Conservation (phyloP, 805 yeast species). For the Cephaloascus fragrans region DNA sequence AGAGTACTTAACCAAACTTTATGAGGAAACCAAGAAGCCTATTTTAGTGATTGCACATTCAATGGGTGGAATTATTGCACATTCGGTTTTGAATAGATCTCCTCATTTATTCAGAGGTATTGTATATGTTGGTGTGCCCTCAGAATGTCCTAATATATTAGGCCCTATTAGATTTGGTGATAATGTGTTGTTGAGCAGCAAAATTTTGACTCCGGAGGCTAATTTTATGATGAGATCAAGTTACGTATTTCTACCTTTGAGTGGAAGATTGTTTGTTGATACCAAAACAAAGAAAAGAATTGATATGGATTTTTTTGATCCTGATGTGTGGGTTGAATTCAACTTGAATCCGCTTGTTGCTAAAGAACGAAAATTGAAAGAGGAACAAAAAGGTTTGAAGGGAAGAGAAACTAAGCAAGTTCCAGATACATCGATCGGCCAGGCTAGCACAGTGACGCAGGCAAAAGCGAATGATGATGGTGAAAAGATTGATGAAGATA, state of each 20-base stretch:
- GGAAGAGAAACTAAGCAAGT: neutral
- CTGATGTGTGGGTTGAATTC: conserved; percentile 70
- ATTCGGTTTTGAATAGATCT: conserved; percentile 60
- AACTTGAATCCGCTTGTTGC: conserved; percentile 68
- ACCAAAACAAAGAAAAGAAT: conserved; percentile 44
- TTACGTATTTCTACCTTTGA: conserved; percentile 65
- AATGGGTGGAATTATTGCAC: conserved; percentile 89
- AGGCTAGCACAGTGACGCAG: neutral
- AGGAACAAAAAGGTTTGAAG: neutral
- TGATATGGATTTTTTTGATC: conserved; percentile 70
- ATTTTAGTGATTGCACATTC: conserved; percentile 77
- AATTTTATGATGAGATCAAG: conserved; percentile 86
- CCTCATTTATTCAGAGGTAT: conserved; percentile 67
- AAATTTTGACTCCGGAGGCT: conserved; percentile 67
- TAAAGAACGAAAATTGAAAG: conserved; percentile 14
- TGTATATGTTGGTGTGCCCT: conserved; percentile 76
- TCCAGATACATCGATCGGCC: neutral
- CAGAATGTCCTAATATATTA: conserved; percentile 73
- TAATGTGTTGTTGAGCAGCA: conserved; percentile 63
- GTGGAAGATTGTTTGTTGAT: conserved; percentile 69
- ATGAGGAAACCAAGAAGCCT: conserved; percentile 42
- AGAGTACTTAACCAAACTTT: conserved; percentile 34
- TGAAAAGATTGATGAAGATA: neutral
- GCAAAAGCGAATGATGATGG: neutral
- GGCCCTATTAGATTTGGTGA: conserved; percentile 86